Evolutionary conservation across 164 flowering plant species (phyloP), one percentile per base, ranked within the genome.

Genomic region (Annona cherimola): DNA sequence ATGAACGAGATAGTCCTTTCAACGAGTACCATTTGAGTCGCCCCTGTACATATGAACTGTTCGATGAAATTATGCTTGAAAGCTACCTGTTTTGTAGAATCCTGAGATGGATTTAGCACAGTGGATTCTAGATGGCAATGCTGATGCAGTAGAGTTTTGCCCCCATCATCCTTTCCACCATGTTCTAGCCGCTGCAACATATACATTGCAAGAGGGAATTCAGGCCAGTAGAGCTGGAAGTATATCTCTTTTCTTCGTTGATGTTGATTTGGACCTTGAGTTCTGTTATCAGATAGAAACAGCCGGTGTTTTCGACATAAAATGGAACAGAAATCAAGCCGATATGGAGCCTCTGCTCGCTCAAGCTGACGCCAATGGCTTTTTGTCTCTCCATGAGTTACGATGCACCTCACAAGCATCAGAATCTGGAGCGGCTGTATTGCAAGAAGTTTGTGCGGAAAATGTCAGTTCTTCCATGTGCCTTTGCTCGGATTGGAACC

Each of bases 131-230:
- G 95, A 90, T 19, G 98, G 97, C 14, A 93, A 93, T 73, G 89
- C 92, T 1, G 98, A 96, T 71, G 96, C 88, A 0, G 99, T 92
- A 20, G 99, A 93, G 79, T 95, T 95, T 73, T 95, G 99, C 74
- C 90, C 95, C 1, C 88, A 90, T 73, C 84, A 85, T 3, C 64
- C 80, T 0, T 88, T 74, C 77, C 78, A 79, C 42, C 81, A 84
- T 63, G 82, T 93, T 61, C 82, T 95, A 20, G 98, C 95, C 45
- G 95, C 91, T 55, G 84, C 94, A 0, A 93, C 98, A 2, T 96
- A 96, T 78, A 90, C 90, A 1, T 81, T 96, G 60, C 88, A 91
- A 70, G 98, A 96, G 73, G 96, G 91, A 4, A 87, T 74, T 76
- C 77, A 77, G 68, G 93, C 96, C 1, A 87, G 62, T 78, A 82